Percentiles rank a stretch among this genome's conserved stretches.
phyloP scores from a whole-genome alignment of 2,329 filamentous ascomycete genomes.

The Fusarium subglutinans region DNA sequence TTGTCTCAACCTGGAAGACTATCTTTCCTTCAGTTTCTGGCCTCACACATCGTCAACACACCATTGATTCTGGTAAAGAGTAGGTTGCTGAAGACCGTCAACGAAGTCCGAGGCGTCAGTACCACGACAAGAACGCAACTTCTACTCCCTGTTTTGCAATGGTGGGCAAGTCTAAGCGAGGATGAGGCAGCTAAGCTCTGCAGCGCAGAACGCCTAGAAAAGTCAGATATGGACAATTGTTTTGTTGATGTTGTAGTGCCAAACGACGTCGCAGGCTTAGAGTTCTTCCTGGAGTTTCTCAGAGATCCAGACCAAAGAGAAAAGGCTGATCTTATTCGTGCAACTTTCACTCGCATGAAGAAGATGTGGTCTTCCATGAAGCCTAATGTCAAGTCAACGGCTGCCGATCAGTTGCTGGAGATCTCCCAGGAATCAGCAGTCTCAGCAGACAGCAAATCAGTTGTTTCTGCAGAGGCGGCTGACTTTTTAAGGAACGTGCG shows the following conservation, averaged over 20 bases:
- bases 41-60: slow-evolving; percentile 75
- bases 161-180: slow-evolving; percentile 70
- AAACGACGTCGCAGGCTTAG: slow-evolving; percentile 62
- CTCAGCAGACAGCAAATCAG: slow-evolving; percentile 45
- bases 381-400: slow-evolving; percentile 65
- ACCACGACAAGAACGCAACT: slow-evolving; percentile 74
- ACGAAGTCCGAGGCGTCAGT: slow-evolving; percentile 77
- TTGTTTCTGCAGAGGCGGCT: slow-evolving; percentile 68
- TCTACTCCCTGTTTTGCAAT: slow-evolving; percentile 77
- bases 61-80: slow-evolving; percentile 76
- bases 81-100: slow-evolving; percentile 75
- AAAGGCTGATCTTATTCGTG: slow-evolving; percentile 64
- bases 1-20: slow-evolving; percentile 69
- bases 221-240: slow-evolving; percentile 52
- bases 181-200: slow-evolving; percentile 59
- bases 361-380: slow-evolving; percentile 80
- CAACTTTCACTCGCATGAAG: slow-evolving; percentile 74
- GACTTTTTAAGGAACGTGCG: slow-evolving; percentile 78
- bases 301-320: slow-evolving; percentile 52
- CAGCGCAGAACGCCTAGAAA: slow-evolving; percentile 53
- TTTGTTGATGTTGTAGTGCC: slow-evolving; percentile 63
- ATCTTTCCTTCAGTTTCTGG: slow-evolving; percentile 75
- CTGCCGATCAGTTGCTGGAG: slow-evolving; percentile 71
- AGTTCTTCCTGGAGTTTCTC: slow-evolving; percentile 60
- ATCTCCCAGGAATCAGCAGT: slow-evolving; percentile 60